A percentile compares a stretch with the other conserved stretches of the same genome.
phyloP scores from a whole-genome alignment of 2,329 filamentous ascomycete genomes.

The Cryoendolithus antarcticus region DNA sequence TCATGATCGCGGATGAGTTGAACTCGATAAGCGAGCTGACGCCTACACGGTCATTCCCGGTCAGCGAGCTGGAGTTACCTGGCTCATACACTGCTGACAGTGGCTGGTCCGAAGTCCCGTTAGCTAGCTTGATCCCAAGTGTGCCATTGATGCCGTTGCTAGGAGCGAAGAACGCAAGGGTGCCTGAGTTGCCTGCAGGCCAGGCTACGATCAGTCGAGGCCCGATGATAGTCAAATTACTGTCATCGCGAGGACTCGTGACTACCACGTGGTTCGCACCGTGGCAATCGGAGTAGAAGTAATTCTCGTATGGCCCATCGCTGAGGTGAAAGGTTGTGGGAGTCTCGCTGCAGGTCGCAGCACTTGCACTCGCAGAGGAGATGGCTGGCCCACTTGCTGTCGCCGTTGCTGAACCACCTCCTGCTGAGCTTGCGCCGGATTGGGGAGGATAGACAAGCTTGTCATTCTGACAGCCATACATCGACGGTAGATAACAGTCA shows the following conservation, averaged over 20 bases:
- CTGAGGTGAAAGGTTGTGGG: constrained; percentile 34
- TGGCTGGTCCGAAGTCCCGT: constrained; percentile 34
- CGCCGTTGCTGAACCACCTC: neutral
- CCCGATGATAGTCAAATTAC: constrained; percentile 42
- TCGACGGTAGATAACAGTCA: constrained; percentile 24
- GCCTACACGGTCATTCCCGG: constrained; percentile 31
- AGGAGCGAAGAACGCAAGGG: constrained; percentile 45
- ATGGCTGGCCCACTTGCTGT: neutral
- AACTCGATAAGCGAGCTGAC: constrained; percentile 43
- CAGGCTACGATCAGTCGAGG: constrained; percentile 47
- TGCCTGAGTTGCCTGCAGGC: constrained; percentile 54
- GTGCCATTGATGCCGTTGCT: constrained; percentile 41
- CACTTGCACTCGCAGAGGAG: constrained; percentile 1
- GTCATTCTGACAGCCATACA: constrained; percentile 18
- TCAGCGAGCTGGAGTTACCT: constrained; percentile 8
- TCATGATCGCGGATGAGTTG: constrained; percentile 45
- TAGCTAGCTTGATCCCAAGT: constrained; percentile 41
- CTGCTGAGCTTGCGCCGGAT: constrained; percentile 1
- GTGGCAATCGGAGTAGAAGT: constrained; percentile 54
- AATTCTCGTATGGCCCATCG: constrained; percentile 51
- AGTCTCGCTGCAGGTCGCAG: constrained; percentile 11
- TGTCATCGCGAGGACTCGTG: constrained; percentile 43
- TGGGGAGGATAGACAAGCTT: constrained; percentile 18
- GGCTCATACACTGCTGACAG: constrained; percentile 35
- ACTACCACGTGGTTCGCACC: constrained; percentile 47